Evolutionary conservation across 2,329 filamentous ascomycete species (phyloP).

Genomic region (Cercospora sp.): DNA sequence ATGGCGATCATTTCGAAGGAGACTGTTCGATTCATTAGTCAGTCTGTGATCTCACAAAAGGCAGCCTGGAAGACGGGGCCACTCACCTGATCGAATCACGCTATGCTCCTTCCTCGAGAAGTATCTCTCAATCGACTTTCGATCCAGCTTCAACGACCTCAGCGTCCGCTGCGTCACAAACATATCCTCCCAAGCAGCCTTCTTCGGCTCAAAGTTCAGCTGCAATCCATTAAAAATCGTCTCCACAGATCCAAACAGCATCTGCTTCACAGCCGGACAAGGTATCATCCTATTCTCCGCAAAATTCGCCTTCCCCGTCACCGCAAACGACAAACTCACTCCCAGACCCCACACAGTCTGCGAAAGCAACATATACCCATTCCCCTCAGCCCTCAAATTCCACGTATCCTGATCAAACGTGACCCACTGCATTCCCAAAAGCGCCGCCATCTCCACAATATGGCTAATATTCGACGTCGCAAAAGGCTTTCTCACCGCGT

Average conservation of each 20-base stretch:
- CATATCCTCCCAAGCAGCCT: slow-evolving; percentile 11
- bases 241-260: slow-evolving; percentile 15
- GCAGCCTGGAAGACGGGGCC: no score
- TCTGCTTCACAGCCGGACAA: slow-evolving; percentile 9
- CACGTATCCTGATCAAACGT: slow-evolving; percentile 12
- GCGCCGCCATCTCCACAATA: slow-evolving; percentile 16
- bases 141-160: slow-evolving; percentile 7
- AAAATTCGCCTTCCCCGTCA: slow-evolving; percentile 6
- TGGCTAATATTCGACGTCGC: slow-evolving; percentile 17
- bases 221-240: slow-evolving; percentile 12
- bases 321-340: slow-evolving; percentile 12
- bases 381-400: slow-evolving; percentile 17
- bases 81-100: slow-evolving; percentile 14
- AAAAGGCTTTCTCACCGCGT: slow-evolving; percentile 14
- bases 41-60: neutral
- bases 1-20: slow-evolving; percentile 21
- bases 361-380: slow-evolving; percentile 16
- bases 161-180: slow-evolving; percentile 8
- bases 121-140: slow-evolving; percentile 11
- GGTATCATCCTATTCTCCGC: slow-evolving; percentile 12
- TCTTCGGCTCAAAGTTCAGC: slow-evolving; percentile 10
- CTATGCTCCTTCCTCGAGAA: slow-evolving; percentile 8
- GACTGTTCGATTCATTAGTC: neutral
- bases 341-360: slow-evolving; percentile 13
- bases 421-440: slow-evolving; percentile 17